Base-by-base conservation (phyloP, 106 monocot species). In the Dendrobium nobile region DNA sequence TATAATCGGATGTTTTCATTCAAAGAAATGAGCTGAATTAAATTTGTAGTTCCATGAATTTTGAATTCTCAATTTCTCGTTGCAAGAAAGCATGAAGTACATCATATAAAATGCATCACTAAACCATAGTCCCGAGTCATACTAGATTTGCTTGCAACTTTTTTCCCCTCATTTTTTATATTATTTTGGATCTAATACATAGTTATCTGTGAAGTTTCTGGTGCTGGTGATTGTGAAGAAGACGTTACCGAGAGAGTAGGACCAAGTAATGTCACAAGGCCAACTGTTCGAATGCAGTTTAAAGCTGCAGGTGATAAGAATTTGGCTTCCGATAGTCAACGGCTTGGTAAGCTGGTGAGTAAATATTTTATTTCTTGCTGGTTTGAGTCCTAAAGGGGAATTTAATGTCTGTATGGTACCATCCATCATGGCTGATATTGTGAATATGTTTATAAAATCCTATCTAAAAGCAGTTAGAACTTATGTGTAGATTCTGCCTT, bases 311-410 rank as follows among this genome's bases (percentile, higher is more conserved):
- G 83, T 45, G 85, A 87, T 41, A 89, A 84, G 41, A 78, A 75
- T 81, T 28, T 72, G 33, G 74, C 10, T 67, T 58, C 78, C 40
- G 85, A 85, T 19, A 81, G 75, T 73, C 84, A 78, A 3, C 76
- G 40, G 48, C 54, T 55, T 78, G 85, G 87, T 33, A 89, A 84
- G 64, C 59, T 83, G 73, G 92, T 88, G 84, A 85, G 89, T 82
- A 11, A 24, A 51, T 8, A 28, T 18, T 18, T 3, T 27, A 26
- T 18, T 42, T 28, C 24, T 77, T n/a, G 41, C 5, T 15, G 20
- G 6, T 8, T 45, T 7, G 51, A 51, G 28, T 26, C 8, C 5
- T 22, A 18, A 48, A 5, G 9, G 16, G 9, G 31, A 47, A 7
- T 24, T 47, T 11, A 51, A 24, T 47, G 24, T 11, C 10, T 51